phyloP scores from a whole-genome alignment of 139 green algal genomes.

The Chlorella vulgaris region DNA sequence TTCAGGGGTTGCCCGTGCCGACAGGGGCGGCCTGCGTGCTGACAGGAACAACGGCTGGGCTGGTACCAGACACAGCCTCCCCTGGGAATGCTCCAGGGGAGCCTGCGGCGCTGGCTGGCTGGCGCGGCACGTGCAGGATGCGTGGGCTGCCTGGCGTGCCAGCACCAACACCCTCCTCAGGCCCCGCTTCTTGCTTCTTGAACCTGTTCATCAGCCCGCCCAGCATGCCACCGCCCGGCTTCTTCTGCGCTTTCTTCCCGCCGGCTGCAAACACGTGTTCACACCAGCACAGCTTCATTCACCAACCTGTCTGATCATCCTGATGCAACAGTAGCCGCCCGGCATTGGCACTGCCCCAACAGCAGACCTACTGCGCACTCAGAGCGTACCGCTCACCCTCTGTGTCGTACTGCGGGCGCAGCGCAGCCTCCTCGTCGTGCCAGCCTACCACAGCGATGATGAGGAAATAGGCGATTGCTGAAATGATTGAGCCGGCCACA shows the following conservation, averaged over 20 bases:
- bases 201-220: neutral
- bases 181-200: neutral
- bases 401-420: neutral
- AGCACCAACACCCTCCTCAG: neutral
- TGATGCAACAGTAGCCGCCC: no score
- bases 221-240: neutral
- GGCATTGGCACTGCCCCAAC: no score
- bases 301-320: no score
- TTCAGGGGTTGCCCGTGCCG: no score
- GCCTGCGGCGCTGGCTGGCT: neutral
- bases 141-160: slow-evolving; percentile 2
- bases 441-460: slow-evolving; percentile 30
- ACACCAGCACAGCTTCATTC: neutral
- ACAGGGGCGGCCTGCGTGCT: neutral
- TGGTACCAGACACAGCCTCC: neutral
- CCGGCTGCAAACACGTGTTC: neutral
- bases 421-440: slow-evolving; percentile 24
- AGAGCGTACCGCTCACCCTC: slow-evolving; percentile 20
- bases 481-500: slow-evolving; percentile 36
- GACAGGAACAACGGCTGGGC: neutral
- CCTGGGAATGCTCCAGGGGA: neutral
- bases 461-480: slow-evolving; percentile 19
- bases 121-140: neutral
- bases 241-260: neutral
- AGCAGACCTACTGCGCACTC: no score